Evolutionary conservation across 805 yeast species (phyloP).

Genomic region (Cyberlindnera subsufficiens): DNA sequence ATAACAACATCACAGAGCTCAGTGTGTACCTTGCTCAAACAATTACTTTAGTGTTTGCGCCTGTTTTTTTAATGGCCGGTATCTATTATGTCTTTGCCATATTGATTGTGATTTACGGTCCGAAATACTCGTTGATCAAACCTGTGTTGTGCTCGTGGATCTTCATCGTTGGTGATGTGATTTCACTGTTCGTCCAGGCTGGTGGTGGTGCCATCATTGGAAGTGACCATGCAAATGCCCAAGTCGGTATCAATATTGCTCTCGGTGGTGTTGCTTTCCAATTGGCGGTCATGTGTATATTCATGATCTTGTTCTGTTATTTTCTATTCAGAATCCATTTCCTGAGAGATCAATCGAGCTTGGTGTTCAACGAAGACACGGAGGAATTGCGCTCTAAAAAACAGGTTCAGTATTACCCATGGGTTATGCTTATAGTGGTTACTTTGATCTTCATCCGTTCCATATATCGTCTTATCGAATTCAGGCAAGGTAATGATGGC

Average conservation of each 20-base stretch:
- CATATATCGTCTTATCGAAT: conserved; percentile 66
- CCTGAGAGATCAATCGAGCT: conserved; percentile 1
- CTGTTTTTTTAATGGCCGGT: conserved; percentile 81
- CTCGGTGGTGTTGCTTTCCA: conserved; percentile 76
- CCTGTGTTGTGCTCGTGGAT: conserved; percentile 35
- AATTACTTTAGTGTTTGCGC: conserved; percentile 66
- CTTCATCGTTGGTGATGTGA: conserved; percentile 62
- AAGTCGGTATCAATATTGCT: conserved; percentile 57
- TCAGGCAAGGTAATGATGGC: conserved; percentile 70
- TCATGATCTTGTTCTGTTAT: conserved; percentile 42
- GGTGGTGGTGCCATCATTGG: conserved; percentile 74
- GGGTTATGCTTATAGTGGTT: conserved; percentile 41
- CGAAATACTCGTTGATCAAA: conserved; percentile 43
- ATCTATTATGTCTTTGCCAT: conserved; percentile 69
- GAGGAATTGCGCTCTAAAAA: conserved; percentile 3
- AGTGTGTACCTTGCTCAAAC: conserved; percentile 56
- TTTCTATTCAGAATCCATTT: conserved; percentile 35
- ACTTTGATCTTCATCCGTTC: conserved; percentile 59
- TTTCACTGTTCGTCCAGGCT: conserved; percentile 63
- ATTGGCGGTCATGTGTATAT: conserved; percentile 59
- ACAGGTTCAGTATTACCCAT: conserved; percentile 30
- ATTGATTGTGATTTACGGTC: conserved; percentile 55
- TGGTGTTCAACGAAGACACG: conserved; percentile 2
- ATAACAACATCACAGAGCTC: conserved; percentile 28
- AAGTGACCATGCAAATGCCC: conserved; percentile 27